Percentiles rank a stretch among this genome's conserved stretches.
Conservation (phyloP, 1,284 basidiomycete species). For the Ceratorhiza oryzae-sativae region DNA sequence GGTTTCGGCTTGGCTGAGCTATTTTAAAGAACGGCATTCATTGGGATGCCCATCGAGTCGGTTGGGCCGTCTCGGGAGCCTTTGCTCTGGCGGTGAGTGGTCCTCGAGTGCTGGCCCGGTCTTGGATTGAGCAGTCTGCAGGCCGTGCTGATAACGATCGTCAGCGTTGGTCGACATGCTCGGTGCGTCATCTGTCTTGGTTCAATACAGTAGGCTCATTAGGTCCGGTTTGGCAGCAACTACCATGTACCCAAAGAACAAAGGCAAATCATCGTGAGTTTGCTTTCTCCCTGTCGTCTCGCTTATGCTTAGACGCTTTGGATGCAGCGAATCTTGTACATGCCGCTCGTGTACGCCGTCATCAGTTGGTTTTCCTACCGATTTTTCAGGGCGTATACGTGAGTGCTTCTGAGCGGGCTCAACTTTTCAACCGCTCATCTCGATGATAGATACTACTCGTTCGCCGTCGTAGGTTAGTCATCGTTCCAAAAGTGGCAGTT, state of each 20-base stretch:
- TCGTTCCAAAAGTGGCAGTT: neutral
- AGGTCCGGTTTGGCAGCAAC: constrained; percentile 54
- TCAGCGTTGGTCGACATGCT: constrained; percentile 65
- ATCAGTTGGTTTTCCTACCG: constrained; percentile 89
- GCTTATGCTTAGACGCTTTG: neutral
- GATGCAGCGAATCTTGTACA: constrained; percentile 73
- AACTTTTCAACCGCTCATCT: neutral
- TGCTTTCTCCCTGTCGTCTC: neutral
- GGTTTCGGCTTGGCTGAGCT: neutral
- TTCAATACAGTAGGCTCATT: neutral
- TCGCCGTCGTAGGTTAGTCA: constrained; percentile 70
- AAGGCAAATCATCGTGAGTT: constrained; percentile 71
- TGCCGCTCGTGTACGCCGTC: constrained; percentile 76
- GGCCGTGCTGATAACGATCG: constrained; percentile 66
- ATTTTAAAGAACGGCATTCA: constrained; percentile 33
- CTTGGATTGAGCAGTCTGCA: constrained; percentile 46
- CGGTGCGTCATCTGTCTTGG: constrained; percentile 55
- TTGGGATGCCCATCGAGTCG: constrained; percentile 62
- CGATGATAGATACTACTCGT: constrained; percentile 64
- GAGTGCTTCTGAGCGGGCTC: constrained; percentile 29
- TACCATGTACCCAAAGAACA: constrained; percentile 73
- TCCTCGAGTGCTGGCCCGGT: constrained; percentile 2
- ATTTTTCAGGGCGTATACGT: constrained; percentile 80
- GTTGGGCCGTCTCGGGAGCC: constrained; percentile 75
- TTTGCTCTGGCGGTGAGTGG: constrained; percentile 65